These are phyloP conservation scores for Vairimorpha necatrix DNA, from an alignment of 371 early-diverging fungal species.

Conservation along the genomic window DNA sequence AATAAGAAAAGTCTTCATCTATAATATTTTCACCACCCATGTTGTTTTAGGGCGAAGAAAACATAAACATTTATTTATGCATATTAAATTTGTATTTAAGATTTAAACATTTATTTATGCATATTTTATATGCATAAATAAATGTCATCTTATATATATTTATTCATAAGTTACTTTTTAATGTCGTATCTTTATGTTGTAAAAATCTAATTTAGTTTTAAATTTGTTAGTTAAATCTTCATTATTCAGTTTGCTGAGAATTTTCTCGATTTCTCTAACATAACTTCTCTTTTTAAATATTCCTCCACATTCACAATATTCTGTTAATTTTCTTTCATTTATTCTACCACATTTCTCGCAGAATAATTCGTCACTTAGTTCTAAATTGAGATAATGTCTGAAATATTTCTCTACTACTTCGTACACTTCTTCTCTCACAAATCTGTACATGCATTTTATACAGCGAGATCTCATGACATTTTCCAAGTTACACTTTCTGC, in stretches of 20 bases:
- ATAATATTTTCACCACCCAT: too few species aligned
- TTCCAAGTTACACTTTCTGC: slow-evolving; percentile 46
- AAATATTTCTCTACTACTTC: slow-evolving; percentile 38
- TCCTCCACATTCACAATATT: slow-evolving; percentile 57
- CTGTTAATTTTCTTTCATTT: slow-evolving; percentile 41
- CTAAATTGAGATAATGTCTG: slow-evolving; percentile 13
- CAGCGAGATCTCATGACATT: slow-evolving; percentile 47
- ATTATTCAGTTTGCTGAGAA: neutral
- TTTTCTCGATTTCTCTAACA: neutral
- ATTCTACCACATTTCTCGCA: slow-evolving; percentile 40
- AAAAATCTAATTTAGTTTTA: neutral
- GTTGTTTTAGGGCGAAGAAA: too few species aligned
- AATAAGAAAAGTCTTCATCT: neutral
- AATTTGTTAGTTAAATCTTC: neutral
- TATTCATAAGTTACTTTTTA: too few species aligned
- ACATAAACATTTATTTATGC: too few species aligned
- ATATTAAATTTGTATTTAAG: too few species aligned
- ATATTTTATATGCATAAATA: too few species aligned
- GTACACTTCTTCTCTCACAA: slow-evolving; percentile 21
- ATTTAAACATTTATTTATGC: too few species aligned
- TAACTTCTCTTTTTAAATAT: slow-evolving; percentile 15
- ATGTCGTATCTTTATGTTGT: neutral
- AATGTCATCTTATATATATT: too few species aligned
- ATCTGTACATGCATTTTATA: slow-evolving; percentile 39
- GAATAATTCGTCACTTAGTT: slow-evolving; percentile 18